Evolutionary conservation across 345 rosid genomes (phyloP).

Genomic region (Microthlaspi erraticum): DNA sequence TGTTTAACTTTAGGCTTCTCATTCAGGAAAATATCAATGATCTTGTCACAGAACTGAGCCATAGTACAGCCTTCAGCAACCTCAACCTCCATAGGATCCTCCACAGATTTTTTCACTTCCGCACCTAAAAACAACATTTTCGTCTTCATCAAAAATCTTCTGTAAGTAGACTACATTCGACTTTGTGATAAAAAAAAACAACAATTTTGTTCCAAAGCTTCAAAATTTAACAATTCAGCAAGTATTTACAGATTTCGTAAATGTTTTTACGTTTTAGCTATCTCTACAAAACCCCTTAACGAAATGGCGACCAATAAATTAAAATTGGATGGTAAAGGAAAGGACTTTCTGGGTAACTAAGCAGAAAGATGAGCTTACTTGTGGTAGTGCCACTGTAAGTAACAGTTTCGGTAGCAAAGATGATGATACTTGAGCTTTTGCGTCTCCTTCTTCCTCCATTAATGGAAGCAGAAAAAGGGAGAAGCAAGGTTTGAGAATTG

Average conservation of each 20-base stretch:
- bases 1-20: slow-evolving; percentile 79
- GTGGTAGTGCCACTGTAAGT: slow-evolving; percentile 39
- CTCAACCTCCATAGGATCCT: slow-evolving; percentile 59
- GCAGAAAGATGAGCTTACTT: slow-evolving; percentile 26
- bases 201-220: not conserved
- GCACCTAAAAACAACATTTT: slow-evolving; percentile 52
- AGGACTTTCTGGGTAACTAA: not conserved
- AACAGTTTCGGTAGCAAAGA: slow-evolving; percentile 30
- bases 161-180: not conserved
- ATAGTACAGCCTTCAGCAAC: slow-evolving; percentile 73
- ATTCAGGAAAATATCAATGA: slow-evolving; percentile 74
- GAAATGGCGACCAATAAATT: slow-evolving; percentile 14
- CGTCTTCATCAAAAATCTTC: slow-evolving; percentile 32
- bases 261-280: slow-evolving; percentile 36
- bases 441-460: slow-evolving; percentile 33
- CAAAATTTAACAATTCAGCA: not conserved
- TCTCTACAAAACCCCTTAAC: not conserved
- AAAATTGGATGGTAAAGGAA: not conserved
- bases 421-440: slow-evolving; percentile 31
- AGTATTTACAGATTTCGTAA: not conserved
- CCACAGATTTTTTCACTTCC: slow-evolving; percentile 50
- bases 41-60: slow-evolving; percentile 77
- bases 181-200: not conserved
- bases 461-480: slow-evolving; percentile 31
- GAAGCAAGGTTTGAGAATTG: slow-evolving; percentile 33